phyloP scores from a whole-genome alignment of 2,329 filamentous ascomycete genomes.

The Blumeria hordei region DNA sequence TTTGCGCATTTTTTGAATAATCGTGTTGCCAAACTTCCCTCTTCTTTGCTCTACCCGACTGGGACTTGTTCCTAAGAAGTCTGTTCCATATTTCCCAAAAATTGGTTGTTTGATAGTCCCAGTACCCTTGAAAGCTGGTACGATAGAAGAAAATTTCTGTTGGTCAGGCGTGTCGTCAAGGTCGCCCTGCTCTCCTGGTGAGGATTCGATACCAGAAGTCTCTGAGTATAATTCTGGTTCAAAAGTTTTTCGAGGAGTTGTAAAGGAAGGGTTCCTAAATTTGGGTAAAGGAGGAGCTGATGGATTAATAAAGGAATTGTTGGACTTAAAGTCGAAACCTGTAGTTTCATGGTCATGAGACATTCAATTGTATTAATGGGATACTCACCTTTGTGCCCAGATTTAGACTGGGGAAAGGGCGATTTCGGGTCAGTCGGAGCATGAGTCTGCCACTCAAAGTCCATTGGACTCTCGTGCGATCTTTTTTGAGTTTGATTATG shows the following conservation, averaged over 20 bases:
- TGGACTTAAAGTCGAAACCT: conserved; percentile 18
- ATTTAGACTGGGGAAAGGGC: conserved; percentile 27
- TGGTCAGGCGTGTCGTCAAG: conserved; percentile 23
- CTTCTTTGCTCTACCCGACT: conserved; percentile 41
- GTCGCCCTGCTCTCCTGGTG: conserved; percentile 30
- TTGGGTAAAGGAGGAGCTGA: conserved; percentile 20
- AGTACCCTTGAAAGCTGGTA: conserved; percentile 24
- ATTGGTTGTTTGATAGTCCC: conserved; percentile 21
- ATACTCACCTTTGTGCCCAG: conserved; percentile 9
- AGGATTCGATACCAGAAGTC: conserved; percentile 32
- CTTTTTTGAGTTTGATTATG: conserved; percentile 24
- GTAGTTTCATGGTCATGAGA: not conserved
- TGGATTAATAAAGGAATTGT: conserved; percentile 22
- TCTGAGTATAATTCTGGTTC: conserved; percentile 30
- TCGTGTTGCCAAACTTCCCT: conserved; percentile 21
- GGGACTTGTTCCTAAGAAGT: conserved; percentile 19
- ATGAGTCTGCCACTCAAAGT: conserved; percentile 36
- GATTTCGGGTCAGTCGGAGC: conserved; percentile 35
- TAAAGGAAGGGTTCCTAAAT: conserved; percentile 40
- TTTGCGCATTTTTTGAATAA: conserved; percentile 24
- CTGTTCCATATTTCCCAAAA: conserved; percentile 20
- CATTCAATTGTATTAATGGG: conserved; percentile 2
- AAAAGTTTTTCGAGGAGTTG: conserved; percentile 32
- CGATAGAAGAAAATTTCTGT: conserved; percentile 26
- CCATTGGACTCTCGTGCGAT: conserved; percentile 37